A percentile compares a stretch with the other conserved stretches of the same genome.
Evolutionary conservation across 495 filamentous ascomycete genomes (phyloP).

Genomic region (Neurospora sp.): DNA sequence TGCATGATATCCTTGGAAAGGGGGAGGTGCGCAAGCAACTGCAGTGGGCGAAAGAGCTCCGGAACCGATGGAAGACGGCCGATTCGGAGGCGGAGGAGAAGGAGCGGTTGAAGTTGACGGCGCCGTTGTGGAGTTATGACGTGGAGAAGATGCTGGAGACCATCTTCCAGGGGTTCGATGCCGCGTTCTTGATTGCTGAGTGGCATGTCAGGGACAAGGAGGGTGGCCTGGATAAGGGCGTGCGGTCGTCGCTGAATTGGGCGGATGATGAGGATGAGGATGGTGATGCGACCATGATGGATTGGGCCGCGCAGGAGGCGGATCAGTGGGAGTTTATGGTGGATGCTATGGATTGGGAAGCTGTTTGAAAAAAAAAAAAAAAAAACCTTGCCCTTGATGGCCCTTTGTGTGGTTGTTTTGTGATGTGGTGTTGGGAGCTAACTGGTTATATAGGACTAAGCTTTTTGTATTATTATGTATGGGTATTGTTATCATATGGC

Average conservation of each 20-base stretch:
- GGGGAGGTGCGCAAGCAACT: conserved; percentile 39
- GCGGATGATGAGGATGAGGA: not conserved
- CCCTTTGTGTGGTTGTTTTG: not conserved
- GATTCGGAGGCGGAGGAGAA: conserved; percentile 17
- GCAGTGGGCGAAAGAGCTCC: conserved; percentile 50
- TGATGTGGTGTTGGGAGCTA: not conserved
- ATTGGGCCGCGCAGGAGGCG: conserved; percentile 16
- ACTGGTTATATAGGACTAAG: not conserved
- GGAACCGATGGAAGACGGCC: conserved; percentile 59
- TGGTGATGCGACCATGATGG: conserved; percentile 22
- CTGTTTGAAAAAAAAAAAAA: conserved; percentile 29
- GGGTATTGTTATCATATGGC: not conserved
- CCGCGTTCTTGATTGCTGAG: conserved; percentile 22
- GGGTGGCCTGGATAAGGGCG: conserved; percentile 9
- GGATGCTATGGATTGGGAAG: conserved; percentile 59
- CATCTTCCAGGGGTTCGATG: conserved; percentile 31
- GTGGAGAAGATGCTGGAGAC: conserved; percentile 42
- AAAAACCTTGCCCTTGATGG: not conserved
- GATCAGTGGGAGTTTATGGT: conserved; percentile 50
- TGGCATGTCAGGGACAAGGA: conserved; percentile 15
- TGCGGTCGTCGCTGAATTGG: not conserved
- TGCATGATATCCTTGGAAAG: conserved; percentile 39
- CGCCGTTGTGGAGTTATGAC: conserved; percentile 43
- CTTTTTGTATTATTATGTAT: not conserved
- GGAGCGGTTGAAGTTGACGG: conserved; percentile 13